A percentile compares a stretch with the other conserved stretches of the same genome.
Conservation (phyloP, 768 basidiomycete species). For the Leccinum rimulosum region DNA sequence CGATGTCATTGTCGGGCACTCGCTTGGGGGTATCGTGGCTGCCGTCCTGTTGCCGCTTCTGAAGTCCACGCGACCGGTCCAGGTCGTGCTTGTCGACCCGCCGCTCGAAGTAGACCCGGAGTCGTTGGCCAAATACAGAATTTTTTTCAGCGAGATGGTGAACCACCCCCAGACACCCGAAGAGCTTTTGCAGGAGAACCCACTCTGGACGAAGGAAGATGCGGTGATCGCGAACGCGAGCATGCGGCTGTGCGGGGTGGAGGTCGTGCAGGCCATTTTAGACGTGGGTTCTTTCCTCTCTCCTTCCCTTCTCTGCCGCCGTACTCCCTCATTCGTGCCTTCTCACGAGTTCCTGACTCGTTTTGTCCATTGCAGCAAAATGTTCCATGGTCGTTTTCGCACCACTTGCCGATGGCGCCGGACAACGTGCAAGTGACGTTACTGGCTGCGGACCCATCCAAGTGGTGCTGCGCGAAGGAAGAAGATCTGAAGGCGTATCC, state of each 20-base stretch:
- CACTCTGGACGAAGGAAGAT: slow-evolving; percentile 6
- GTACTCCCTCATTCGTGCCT: neutral
- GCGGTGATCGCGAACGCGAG: neutral
- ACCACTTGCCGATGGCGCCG: slow-evolving; percentile 1
- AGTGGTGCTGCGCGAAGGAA: neutral
- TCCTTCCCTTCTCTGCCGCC: neutral
- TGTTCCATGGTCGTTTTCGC: slow-evolving; percentile 19
- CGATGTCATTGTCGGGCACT: slow-evolving; percentile 22
- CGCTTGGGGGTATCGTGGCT: slow-evolving; percentile 19
- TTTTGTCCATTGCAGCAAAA: slow-evolving; percentile 16
- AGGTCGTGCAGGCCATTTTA: slow-evolving; percentile 5
- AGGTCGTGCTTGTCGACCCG: slow-evolving; percentile 20
- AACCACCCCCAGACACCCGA: neutral
- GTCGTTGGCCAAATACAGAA: neutral
- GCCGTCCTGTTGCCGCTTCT: slow-evolving; percentile 14
- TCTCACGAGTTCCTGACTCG: neutral
- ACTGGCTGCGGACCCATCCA: slow-evolving; percentile 16
- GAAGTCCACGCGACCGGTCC: slow-evolving; percentile 4
- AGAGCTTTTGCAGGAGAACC: neutral
- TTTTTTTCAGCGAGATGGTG: neutral
- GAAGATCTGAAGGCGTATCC: slow-evolving; percentile 7
- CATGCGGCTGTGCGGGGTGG: slow-evolving; percentile 5
- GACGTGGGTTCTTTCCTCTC: slow-evolving; percentile 6
- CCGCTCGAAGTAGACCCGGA: slow-evolving; percentile 8
- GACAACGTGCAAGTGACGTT: slow-evolving; percentile 10